phyloP scores from a whole-genome alignment of 2,329 filamentous ascomycete genomes.

The Nigrograna mackinnonii region DNA sequence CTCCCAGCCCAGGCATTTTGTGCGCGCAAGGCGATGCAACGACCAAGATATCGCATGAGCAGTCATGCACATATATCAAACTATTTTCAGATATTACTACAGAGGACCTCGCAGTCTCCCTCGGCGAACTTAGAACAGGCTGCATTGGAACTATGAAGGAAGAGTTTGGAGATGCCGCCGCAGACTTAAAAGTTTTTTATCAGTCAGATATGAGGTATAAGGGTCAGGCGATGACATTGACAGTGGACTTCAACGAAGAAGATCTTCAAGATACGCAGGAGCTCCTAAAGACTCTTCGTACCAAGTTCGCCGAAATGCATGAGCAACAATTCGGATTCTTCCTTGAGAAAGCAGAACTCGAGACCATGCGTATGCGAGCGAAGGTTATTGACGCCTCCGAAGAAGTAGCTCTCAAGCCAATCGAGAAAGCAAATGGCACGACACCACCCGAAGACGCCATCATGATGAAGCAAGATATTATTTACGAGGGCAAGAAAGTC shows the following conservation, averaged over 20 bases:
- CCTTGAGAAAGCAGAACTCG: slow-evolving; percentile 48
- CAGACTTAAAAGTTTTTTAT: slow-evolving; percentile 39
- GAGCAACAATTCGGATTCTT: slow-evolving; percentile 52
- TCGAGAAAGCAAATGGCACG: slow-evolving; percentile 25
- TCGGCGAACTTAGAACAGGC: slow-evolving; percentile 40
- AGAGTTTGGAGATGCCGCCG: slow-evolving; percentile 35
- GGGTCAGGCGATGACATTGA: slow-evolving; percentile 46
- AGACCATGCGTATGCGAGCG: slow-evolving; percentile 52
- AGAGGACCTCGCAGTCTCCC: slow-evolving; percentile 34
- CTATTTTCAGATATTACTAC: slow-evolving; percentile 41
- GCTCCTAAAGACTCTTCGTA: slow-evolving; percentile 38
- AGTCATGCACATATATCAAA: slow-evolving; percentile 52
- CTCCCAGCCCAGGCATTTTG: slow-evolving; percentile 53
- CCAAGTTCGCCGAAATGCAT: slow-evolving; percentile 47
- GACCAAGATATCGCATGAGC: slow-evolving; percentile 53
- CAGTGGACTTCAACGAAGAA: slow-evolving; percentile 35
- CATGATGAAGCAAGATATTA: slow-evolving; percentile 43
- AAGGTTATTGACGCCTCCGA: slow-evolving; percentile 49
- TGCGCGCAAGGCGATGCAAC: slow-evolving; percentile 56
- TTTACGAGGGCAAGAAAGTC: slow-evolving; percentile 44
- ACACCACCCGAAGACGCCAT: slow-evolving; percentile 42
- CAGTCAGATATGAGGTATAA: slow-evolving; percentile 54
- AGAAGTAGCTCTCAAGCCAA: slow-evolving; percentile 42
- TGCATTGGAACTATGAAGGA: slow-evolving; percentile 44
- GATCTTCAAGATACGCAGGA: slow-evolving; percentile 36